Base-by-base conservation (phyloP, 2,329 filamentous ascomycete species). In the Monosporascus sp. region DNA sequence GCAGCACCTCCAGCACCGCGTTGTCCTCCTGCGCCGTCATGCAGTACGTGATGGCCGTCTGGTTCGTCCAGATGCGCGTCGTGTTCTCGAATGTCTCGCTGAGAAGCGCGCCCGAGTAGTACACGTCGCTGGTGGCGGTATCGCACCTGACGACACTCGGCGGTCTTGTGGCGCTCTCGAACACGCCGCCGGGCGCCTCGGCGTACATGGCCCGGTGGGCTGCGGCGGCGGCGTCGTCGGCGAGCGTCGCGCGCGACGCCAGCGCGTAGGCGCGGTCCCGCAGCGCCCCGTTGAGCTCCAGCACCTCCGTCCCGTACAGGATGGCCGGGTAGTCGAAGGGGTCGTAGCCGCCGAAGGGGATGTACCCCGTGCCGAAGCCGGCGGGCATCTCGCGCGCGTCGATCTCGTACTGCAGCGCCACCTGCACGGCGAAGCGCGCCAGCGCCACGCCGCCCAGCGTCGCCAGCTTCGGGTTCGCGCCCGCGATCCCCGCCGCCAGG, bases 331-430 rank as follows among this genome's bases (percentile, higher is more conserved):
- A 85, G 46, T 83, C 66, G 45, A 76, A 68, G 0, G 86, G 83
- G 6, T 65, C 59, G 24, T 74, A 66, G 22, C 77, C 74, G 17
- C 85, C 87, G 61, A 82, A 84, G 1, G 85, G 79, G 31, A 90
- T 75, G 65, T 90, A 90, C 5, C 87, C 86, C 0, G 85, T 87
- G 1, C 77, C 72, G 69, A 79, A 89, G 66, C 84, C 84, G 2
- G 65, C 63, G 0, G 86, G 84, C 37, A 89, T 80, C 55, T 89
- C 86, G 37, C 87, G 80, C 1, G 80, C 72, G 60, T 90, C 87
- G 55, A 91, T 81, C 68, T 91, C 88, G 58, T 90, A 88, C 67
- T 91, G 87, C 50, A 90, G 73, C 0, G 84, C 87, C 3, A 90
- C 86, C 64, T 91, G 88, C 5, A 91, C 78, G 0, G 86, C 81